Base-by-base conservation (phyloP, 768 basidiomycete species). In the Boletus barrowsii region DNA sequence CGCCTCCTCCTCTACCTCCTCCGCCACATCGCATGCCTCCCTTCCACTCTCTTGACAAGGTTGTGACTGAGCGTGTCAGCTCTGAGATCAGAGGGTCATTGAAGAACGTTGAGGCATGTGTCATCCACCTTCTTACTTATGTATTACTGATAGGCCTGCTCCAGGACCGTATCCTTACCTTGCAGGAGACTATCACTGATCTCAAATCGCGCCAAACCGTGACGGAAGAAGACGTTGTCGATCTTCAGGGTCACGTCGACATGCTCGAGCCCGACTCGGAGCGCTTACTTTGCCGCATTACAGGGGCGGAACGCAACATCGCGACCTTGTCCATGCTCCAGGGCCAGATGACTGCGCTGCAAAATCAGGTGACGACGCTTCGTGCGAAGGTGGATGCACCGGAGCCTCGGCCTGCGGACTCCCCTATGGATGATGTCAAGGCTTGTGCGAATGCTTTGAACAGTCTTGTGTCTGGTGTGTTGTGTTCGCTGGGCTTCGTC, bases 391-490 rank as follows among this genome's bases (percentile, higher is more conserved):
- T 62, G 32, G 71, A 71, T 22, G 52, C 54, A 13, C 33, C 53
- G 1, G 55, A 63, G 18, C n/a, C 54, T 22, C 47, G 41, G 24
- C 22, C 42, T 9, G 36, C 37, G 11, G 67, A 57, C 26, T 35
- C 51, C 3, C 53, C 60, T 17, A 24, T 58, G 54, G 57, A 52
- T n/a, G 69, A 71, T 14, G 45, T 69, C 26, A 53, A 45, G 62
- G 54, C 68, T 13, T 72, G 68, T 55, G 68, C 77, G 13, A 56
- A 67, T 15, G 71, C 68, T 7, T 62, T 82, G 51, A 67, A 63
- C 26, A 68, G 63, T 39, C 63, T 82, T 10, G 70, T 80, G 11
- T 69, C 70, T 36, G 81, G 83, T 82, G 58, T 44, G 70, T 59
- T 17, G 30, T 29, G 11, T 49, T 36, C 40, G 10, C 35, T 52